Conservation (phyloP, 257 asterid species). For the Anisodus acutangulus region DNA sequence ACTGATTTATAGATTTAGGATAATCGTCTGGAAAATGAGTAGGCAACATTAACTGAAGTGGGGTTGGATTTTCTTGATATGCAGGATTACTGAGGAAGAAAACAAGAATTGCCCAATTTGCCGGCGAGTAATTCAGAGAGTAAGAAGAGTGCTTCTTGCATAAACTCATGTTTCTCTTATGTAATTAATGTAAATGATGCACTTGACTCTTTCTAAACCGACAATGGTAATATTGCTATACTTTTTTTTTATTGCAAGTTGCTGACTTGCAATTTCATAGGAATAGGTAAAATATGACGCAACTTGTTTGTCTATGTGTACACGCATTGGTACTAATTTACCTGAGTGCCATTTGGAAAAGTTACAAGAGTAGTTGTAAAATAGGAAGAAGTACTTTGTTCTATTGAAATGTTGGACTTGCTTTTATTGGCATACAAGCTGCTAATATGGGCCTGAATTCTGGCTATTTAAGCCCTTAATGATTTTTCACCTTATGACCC, state of each 20-base stretch:
- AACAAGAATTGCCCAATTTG: conserved; percentile 58
- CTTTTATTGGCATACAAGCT: neutral
- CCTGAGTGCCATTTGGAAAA: no score
- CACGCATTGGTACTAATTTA: neutral
- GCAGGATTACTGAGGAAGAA: conserved; percentile 53
- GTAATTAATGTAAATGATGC: neutral
- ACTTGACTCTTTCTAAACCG: neutral
- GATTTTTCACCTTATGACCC: neutral
- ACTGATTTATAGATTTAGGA: neutral
- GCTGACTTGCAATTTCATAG: neutral
- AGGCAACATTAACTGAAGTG: neutral
- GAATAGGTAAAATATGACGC: neutral
- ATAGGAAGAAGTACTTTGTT: neutral
- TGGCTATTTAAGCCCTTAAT: no score
- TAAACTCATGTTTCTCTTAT: neutral
- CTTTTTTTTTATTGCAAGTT: neutral
- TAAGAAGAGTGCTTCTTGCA: conserved; percentile 37
- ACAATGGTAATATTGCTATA: neutral
- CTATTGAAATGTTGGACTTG: neutral
- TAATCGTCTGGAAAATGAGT: neutral
- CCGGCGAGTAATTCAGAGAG: conserved; percentile 46
- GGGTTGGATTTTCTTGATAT: neutral
- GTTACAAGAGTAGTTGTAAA: no score
- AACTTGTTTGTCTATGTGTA: neutral
- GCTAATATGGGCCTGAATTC: neutral